A percentile compares a stretch with the other conserved stretches of the same genome.
These are phyloP conservation scores for Cocos nucifera DNA, from an alignment of 176 grass and related monocot species.

Conservation along the genomic window DNA sequence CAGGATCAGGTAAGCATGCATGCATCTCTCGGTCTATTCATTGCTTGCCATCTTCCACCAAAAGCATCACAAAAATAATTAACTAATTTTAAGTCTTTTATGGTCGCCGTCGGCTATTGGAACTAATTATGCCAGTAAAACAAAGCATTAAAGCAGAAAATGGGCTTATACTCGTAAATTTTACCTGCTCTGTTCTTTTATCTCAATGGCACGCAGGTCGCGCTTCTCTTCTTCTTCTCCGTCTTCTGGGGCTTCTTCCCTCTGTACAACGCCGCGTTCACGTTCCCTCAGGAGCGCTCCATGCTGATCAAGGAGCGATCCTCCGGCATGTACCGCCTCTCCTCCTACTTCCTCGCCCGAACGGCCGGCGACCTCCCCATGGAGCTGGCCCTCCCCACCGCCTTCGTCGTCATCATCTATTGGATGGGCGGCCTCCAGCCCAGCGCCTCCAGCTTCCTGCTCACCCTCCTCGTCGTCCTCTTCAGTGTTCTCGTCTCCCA, in stretches of 20 bases:
- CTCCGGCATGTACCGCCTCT: constrained; percentile 35
- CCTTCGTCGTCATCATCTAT: constrained; percentile 30
- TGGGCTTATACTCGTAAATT: background rate
- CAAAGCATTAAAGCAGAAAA: no score
- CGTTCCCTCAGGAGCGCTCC: constrained; percentile 37
- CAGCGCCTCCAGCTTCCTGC: constrained; percentile 3
- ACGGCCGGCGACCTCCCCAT: constrained; percentile 34
- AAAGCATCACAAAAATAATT: no score
- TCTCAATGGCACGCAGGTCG: constrained; percentile 11
- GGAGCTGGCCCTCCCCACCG: constrained; percentile 34
- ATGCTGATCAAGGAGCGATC: constrained; percentile 38
- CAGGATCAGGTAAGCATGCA: no score
- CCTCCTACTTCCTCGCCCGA: constrained; percentile 32
- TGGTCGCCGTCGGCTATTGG: no score
- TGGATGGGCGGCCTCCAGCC: constrained; percentile 40
- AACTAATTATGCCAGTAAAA: no score
- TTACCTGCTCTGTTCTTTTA: background rate
- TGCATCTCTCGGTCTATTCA: no score
- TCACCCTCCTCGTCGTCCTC: constrained; percentile 19
- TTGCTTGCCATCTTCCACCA: no score
- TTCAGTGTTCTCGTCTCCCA: constrained; percentile 24
- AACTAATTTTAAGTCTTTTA: no score
- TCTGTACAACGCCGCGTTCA: constrained; percentile 28
- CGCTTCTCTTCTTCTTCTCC: constrained; percentile 29
- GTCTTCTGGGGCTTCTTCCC: constrained; percentile 36